phyloP scores from a whole-genome alignment of 306 rosid genomes.

The Glycine soja region DNA sequence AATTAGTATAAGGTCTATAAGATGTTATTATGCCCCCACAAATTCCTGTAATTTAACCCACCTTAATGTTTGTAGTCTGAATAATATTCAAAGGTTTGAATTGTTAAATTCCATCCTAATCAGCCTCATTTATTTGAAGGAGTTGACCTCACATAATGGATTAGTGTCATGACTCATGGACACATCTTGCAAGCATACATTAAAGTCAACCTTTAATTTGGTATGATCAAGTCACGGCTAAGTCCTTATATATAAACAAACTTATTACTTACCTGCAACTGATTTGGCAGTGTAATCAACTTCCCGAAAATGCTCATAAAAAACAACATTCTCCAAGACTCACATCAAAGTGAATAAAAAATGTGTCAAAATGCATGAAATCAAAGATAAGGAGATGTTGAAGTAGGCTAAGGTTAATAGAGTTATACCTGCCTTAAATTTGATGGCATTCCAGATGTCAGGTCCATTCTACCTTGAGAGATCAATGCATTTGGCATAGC shows the following conservation, averaged over 20 bases:
- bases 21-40: not conserved
- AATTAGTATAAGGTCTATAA: not conserved
- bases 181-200: not conserved
- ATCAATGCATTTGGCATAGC: slow-evolving; percentile 94
- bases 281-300: slow-evolving; percentile 80
- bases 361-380: slow-evolving; percentile 12
- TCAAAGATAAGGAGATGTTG: not conserved
- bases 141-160: slow-evolving; percentile 6
- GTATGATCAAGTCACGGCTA: slow-evolving; percentile 30
- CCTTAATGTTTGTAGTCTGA: not conserved
- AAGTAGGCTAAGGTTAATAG: not conserved
- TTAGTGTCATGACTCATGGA: not conserved
- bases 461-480: slow-evolving; percentile 83
- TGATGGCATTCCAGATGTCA: slow-evolving; percentile 91
- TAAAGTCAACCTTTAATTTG: not conserved
- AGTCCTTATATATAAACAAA: not conserved
- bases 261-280: slow-evolving; percentile 69
- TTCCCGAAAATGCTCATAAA: slow-evolving; percentile 74
- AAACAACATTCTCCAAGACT: slow-evolving; percentile 87
- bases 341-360: slow-evolving; percentile 27
- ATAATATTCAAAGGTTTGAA: slow-evolving; percentile 14
- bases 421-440: slow-evolving; percentile 73
- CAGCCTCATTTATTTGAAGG: not conserved
- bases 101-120: slow-evolving; percentile 19
- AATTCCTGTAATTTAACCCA: not conserved